Percentiles rank a stretch among this genome's conserved stretches.
phyloP scores from a whole-genome alignment of 2,329 filamentous ascomycete species.

The Acrocalymma vagum region DNA sequence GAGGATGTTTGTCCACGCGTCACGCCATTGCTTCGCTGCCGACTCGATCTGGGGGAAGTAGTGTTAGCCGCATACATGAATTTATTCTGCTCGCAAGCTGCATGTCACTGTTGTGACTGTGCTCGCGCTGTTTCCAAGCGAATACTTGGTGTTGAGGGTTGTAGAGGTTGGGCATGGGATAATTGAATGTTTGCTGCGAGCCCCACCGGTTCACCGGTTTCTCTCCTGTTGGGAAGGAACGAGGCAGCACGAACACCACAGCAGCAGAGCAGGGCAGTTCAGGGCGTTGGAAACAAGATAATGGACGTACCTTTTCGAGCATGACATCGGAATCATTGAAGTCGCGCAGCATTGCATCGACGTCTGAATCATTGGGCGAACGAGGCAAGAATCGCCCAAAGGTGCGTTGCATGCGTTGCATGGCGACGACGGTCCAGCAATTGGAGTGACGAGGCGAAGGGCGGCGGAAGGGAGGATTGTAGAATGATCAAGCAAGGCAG shows the following conservation, averaged over 20 bases:
- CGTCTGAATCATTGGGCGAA: conserved; percentile 78
- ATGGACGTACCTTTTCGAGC: conserved; percentile 69
- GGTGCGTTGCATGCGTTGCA: conserved; percentile 78
- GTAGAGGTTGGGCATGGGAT: not conserved
- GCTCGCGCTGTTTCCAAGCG: conserved; percentile 7
- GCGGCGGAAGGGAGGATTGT: conserved; percentile 3
- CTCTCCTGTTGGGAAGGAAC: too few relatives aligned
- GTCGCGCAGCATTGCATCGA: conserved; percentile 77
- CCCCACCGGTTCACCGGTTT: conserved; percentile 27
- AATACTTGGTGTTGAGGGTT: not conserved
- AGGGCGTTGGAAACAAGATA: too few relatives aligned
- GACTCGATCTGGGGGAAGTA: conserved; percentile 70
- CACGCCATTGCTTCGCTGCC: conserved; percentile 77
- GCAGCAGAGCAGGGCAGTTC: conserved; percentile 16
- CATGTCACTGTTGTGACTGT: not conserved
- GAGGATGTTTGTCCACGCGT: conserved; percentile 79
- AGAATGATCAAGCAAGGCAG: too few relatives aligned
- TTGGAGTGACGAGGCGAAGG: conserved; percentile 13
- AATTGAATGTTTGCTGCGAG: conserved; percentile 6
- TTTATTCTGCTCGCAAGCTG: too few relatives aligned
- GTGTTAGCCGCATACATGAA: too few relatives aligned
- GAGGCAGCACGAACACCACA: conserved; percentile 11
- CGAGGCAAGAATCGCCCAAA: conserved; percentile 77
- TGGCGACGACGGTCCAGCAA: conserved; percentile 49
- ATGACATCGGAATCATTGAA: conserved; percentile 83